Base-by-base conservation (phyloP, 2,329 filamentous ascomycete genomes). In the Microsporum audouinii region DNA sequence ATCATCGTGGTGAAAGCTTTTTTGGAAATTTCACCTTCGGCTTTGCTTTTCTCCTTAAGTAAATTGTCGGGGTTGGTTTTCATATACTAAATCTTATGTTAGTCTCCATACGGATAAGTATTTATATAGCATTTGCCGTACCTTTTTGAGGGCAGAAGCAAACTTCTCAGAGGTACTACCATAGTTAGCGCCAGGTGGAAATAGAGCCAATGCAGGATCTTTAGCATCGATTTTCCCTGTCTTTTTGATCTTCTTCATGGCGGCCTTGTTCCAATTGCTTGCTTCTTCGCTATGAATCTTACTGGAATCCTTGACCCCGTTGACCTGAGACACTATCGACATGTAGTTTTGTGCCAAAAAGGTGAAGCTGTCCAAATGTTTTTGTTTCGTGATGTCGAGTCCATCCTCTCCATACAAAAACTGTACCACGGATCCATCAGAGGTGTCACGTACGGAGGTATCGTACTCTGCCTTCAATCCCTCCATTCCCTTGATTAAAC, bases 401-500 rank as follows among this genome's bases (percentile, higher is more conserved):
- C 92, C 94, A 70, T 99, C 94, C 73, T 99, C 94, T 63, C 94
- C 94, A 71, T 97, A 99, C 36, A 99, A 75, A 75, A 99, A 97
- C 71, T 99, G 94, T 2, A 99, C 82, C 69, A 99, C 82, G 1
- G 88, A 89, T 29, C 95, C 95, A 72, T 99, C 95, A 0, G 92
- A 87, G 69, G 73, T 71, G 62, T 99, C 92, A 65, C 94, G 85
- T 14, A 99, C 94, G 0, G 91, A 95, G 6, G 87, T 91, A 70
- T 99, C 94, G 72, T 99, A 97, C 63, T 91, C 86, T 1, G 95
- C 91, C 68, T 86, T 88, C 49, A 97, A 80, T 2, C 94, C 94
- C 75, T 99, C 94, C 88, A 99, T 95, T 64, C 94, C 94, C 78
- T 99, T 99, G 78, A 99, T 95, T 64, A 99, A 82, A 81, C 94